Conservation (phyloP, 2,329 filamentous ascomycete species). For the Aspergillus luchuensis region DNA sequence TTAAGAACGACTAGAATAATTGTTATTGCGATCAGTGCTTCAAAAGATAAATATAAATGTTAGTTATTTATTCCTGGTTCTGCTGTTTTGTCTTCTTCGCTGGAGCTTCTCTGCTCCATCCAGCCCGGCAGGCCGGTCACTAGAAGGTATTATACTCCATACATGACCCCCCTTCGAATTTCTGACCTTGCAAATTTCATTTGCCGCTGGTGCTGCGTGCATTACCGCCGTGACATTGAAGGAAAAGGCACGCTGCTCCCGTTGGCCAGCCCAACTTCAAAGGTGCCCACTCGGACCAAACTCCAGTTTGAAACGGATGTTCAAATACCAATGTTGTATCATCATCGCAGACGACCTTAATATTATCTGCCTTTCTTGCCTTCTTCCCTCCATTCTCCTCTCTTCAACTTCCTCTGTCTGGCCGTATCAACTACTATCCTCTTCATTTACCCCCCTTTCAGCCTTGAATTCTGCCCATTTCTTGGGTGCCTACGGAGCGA, state of each 20-base stretch:
- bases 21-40: not conserved
- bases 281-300: constrained; percentile 19
- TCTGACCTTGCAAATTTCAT: constrained; percentile 9
- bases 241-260: constrained; percentile 19
- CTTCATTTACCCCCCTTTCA: not conserved
- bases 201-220: constrained; percentile 2
- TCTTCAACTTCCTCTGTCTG: constrained; percentile 14
- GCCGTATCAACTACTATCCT: constrained; percentile 8
- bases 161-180: constrained; percentile 2
- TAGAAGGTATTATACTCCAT: not conserved
- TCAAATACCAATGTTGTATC: constrained; percentile 28
- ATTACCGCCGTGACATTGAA: constrained; percentile 10
- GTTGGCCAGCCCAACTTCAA: constrained; percentile 15
- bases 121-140: not conserved
- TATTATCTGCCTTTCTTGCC: constrained; percentile 15
- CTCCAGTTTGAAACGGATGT: constrained; percentile 21
- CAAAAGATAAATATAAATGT: not conserved
- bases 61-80: not conserved
- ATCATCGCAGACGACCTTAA: constrained; percentile 15
- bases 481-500: constrained; percentile 3
- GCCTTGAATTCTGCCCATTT: constrained; percentile 6
- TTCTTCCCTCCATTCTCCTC: constrained; percentile 12
- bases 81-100: not conserved
- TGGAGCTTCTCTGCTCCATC: not conserved
- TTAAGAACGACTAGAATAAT: not conserved